Evolutionary conservation across 2,329 filamentous ascomycete species (phyloP).

Genomic region (Colletotrichum salicis): DNA sequence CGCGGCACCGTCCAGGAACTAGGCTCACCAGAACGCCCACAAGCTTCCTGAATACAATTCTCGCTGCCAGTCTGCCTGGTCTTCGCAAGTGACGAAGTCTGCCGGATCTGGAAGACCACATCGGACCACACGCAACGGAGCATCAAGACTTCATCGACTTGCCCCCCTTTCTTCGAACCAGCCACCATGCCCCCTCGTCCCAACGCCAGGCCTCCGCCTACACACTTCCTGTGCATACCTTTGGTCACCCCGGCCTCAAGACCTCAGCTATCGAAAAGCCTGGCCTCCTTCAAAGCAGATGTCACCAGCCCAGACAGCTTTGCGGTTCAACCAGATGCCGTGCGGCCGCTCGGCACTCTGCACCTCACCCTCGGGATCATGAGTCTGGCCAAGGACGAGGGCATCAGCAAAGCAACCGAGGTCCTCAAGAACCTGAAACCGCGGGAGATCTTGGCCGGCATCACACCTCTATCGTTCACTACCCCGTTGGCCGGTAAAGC

Average conservation of each 20-base stretch:
- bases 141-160: neutral
- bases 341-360: constrained; percentile 81
- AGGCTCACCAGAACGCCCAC: neutral
- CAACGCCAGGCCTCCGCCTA: constrained; percentile 57
- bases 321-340: constrained; percentile 71
- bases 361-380: constrained; percentile 91
- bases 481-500: constrained; percentile 36
- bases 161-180: neutral
- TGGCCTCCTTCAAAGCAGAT: constrained; percentile 71
- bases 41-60: neutral
- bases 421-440: constrained; percentile 51
- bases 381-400: constrained; percentile 68
- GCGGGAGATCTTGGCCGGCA: constrained; percentile 50
- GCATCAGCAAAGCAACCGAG: constrained; percentile 53
- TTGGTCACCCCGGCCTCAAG: constrained; percentile 71
- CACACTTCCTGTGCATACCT: constrained; percentile 82
- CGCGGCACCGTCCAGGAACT: too few relatives aligned
- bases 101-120: neutral
- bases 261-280: constrained; percentile 70
- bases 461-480: constrained; percentile 30
- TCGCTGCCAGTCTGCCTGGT: neutral
- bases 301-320: constrained; percentile 57
- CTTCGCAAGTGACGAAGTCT: neutral
- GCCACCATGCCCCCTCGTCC: constrained; percentile 50
- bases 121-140: neutral